phyloP scores from a whole-genome alignment of 2,329 filamentous ascomycete species.

The Raffaelea albimanens region DNA sequence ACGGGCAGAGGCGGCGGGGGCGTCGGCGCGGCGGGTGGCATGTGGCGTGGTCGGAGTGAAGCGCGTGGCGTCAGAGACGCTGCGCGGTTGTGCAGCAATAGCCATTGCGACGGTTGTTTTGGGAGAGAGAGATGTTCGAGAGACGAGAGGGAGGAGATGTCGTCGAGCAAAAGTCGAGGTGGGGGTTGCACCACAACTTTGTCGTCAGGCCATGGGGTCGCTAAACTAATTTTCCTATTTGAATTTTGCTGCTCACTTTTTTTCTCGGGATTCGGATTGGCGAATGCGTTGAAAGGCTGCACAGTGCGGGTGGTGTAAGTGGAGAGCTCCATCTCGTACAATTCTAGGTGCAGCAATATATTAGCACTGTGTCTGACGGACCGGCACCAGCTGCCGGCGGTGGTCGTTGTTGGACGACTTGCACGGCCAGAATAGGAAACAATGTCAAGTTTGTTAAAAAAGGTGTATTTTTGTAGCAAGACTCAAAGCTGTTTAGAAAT shows the following conservation, averaged over 20 bases:
- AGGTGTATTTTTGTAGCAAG: no score
- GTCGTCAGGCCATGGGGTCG: neutral
- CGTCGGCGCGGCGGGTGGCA: constrained; percentile 51
- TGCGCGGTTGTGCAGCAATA: constrained; percentile 37
- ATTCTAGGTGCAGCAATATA: no score
- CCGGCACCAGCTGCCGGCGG: no score
- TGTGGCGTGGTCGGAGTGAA: constrained; percentile 65
- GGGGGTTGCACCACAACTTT: no score
- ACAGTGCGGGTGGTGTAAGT: no score
- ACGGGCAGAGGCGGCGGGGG: no score
- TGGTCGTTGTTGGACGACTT: no score
- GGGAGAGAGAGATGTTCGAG: neutral
- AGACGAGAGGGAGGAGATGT: neutral
- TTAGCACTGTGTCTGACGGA: no score
- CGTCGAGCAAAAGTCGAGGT: neutral
- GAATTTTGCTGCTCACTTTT: neutral
- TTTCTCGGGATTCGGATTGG: constrained; percentile 2
- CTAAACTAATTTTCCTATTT: neutral
- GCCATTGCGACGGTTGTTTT: constrained; percentile 5
- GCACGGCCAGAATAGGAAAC: no score
- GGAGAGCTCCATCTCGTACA: no score
- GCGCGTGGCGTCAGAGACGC: constrained; percentile 70
- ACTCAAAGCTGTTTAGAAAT: no score
- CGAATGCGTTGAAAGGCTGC: neutral
- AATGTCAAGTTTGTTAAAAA: no score